These are phyloP conservation scores for Daedaleopsis nitida DNA, from an alignment of 768 basidiomycete species.

Conservation along the genomic window DNA sequence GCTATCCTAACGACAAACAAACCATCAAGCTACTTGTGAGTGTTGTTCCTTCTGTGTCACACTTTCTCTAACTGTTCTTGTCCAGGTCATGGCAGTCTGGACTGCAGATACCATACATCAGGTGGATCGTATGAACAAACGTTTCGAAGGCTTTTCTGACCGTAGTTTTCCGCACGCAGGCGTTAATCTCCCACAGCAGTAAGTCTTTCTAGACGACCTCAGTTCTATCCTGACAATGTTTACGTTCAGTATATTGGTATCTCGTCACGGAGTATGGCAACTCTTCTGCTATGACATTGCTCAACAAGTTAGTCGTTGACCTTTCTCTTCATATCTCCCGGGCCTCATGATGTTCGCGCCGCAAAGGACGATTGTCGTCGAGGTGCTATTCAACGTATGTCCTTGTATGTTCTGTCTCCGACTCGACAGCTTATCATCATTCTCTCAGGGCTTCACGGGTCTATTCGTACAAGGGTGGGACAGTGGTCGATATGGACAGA, in stretches of 20 bases:
- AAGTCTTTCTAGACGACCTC: background rate
- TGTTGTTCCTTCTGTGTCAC: constrained; percentile 14
- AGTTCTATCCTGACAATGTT: background rate
- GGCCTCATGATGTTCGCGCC: background rate
- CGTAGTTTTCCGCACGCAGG: constrained; percentile 14
- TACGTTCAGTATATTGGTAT: constrained; percentile 51
- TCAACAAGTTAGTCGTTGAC: constrained; percentile 48
- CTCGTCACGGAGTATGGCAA: constrained; percentile 54
- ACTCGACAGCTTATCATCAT: background rate
- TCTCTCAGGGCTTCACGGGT: constrained; percentile 49
- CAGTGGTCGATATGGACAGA: constrained; percentile 39
- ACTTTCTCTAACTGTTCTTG: background rate
- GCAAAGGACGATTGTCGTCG: constrained; percentile 45
- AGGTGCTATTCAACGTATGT: constrained; percentile 58
- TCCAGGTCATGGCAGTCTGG: constrained; percentile 20
- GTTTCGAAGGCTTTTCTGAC: background rate
- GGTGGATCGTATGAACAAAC: background rate
- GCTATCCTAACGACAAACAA: constrained; percentile 50
- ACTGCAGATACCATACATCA: constrained; percentile 27
- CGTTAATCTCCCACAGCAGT: constrained; percentile 27
- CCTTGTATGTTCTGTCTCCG: background rate
- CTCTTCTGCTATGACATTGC: constrained; percentile 36
- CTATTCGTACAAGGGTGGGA: constrained; percentile 56
- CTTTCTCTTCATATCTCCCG: background rate
- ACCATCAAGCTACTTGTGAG: constrained; percentile 51